A percentile compares a stretch with the other conserved stretches of the same genome.
These are phyloP conservation scores for Echria macrotheca DNA, from an alignment of 495 filamentous ascomycete species.

Conservation along the genomic window DNA sequence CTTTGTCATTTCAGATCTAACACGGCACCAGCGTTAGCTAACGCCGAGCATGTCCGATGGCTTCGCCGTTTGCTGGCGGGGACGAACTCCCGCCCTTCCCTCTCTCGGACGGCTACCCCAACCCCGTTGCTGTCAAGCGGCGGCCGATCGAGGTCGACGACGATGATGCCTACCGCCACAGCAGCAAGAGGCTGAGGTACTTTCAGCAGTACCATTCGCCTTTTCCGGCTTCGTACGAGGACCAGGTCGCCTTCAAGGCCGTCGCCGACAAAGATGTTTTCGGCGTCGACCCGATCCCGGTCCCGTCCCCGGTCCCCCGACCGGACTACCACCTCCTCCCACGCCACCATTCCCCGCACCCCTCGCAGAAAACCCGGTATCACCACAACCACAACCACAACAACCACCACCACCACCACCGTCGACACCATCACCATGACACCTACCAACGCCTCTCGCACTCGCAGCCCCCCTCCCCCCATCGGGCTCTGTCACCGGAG, in stretches of 20 bases:
- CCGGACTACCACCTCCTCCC: not conserved
- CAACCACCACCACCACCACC: constrained; percentile 5
- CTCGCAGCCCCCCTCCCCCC: not conserved
- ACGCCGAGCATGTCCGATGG: constrained; percentile 33
- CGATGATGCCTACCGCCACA: constrained; percentile 10
- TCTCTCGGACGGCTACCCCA: constrained; percentile 3
- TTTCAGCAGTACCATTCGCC: constrained; percentile 1
- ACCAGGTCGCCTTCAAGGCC: constrained; percentile 15
- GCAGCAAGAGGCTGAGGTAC: constrained; percentile 22
- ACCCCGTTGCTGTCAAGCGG: constrained; percentile 24
- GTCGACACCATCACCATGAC: constrained; percentile 2
- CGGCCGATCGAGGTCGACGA: constrained; percentile 20
- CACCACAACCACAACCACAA: constrained; percentile 6
- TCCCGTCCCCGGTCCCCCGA: no score
- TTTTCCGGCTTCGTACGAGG: constrained; percentile 4
- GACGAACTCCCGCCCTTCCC: constrained; percentile 24
- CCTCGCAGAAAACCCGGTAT: constrained; percentile 1
- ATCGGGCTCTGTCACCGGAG: constrained; percentile 6
- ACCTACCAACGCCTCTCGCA: not conserved
- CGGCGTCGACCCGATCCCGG: no score
- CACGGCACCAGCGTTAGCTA: no score
- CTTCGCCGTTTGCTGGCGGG: constrained; percentile 27
- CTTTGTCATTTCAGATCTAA: no score
- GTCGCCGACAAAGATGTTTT: no score
- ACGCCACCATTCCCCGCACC: constrained; percentile 5